Conservation (phyloP, 768 basidiomycete genomes). For the Kwoniella botswanensis region DNA sequence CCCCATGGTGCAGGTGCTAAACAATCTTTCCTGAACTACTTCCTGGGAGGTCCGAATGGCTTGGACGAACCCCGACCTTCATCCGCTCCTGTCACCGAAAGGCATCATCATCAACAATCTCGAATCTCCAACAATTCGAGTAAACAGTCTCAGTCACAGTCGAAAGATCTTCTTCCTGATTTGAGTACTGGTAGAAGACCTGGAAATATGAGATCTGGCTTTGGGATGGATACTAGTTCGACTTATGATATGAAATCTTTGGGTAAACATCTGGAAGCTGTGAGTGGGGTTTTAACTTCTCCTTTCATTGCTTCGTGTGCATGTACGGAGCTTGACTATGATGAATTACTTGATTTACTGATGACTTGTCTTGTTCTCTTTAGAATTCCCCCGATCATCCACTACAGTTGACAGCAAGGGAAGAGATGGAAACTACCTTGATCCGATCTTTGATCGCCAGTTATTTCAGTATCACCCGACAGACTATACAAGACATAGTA, state of each 20-base stretch:
- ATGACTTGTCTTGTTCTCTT: slow-evolving; percentile 5
- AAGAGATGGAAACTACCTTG: slow-evolving; percentile 95
- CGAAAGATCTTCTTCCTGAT: slow-evolving; percentile 55
- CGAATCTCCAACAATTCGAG: slow-evolving; percentile 55
- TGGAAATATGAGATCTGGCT: slow-evolving; percentile 53
- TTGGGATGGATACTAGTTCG: slow-evolving; percentile 74
- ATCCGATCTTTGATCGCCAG: slow-evolving; percentile 93
- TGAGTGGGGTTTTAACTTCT: slow-evolving; percentile 62
- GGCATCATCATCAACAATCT: slow-evolving; percentile 14
- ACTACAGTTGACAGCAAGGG: slow-evolving; percentile 71
- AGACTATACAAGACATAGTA: slow-evolving; percentile 94
- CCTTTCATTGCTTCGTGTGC: background rate
- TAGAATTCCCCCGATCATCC: slow-evolving; percentile 67
- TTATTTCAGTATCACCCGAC: slow-evolving; percentile 94
- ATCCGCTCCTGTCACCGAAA: slow-evolving; percentile 25
- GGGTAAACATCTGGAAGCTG: slow-evolving; percentile 95
- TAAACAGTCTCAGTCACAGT: background rate
- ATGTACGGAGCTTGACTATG: no score
- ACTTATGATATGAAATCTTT: slow-evolving; percentile 99
- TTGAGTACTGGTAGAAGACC: slow-evolving; percentile 43
- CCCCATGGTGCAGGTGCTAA: slow-evolving; percentile 70
- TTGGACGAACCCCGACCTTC: slow-evolving; percentile 10
- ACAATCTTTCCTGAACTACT: slow-evolving; percentile 95
- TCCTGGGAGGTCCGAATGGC: slow-evolving; percentile 85
- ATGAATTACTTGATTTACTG: background rate